Conservation (phyloP, 768 basidiomycete species). For the Zangia roseola region DNA sequence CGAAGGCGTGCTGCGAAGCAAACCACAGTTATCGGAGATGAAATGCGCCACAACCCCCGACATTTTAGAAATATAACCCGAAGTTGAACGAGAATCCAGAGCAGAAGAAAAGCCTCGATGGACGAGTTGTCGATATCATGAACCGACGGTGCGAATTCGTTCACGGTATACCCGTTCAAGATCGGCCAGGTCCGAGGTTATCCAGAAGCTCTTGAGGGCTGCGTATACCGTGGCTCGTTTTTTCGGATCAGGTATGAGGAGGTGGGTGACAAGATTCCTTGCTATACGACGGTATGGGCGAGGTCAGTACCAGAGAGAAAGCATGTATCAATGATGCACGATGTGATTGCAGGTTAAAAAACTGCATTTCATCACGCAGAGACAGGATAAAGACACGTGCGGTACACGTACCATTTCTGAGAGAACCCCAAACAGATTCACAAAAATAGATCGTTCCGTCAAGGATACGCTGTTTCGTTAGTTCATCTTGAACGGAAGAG, state of each 20-base stretch:
- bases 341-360: constrained; percentile 1
- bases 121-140: constrained; percentile 6
- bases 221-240: constrained; percentile 61
- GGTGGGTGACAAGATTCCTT: constrained; percentile 51
- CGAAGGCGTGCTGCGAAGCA: neutral
- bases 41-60: neutral
- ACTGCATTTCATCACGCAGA: constrained; percentile 1
- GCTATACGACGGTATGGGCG: constrained; percentile 34
- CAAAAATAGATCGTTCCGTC: constrained; percentile 58
- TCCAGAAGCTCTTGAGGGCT: constrained; percentile 68
- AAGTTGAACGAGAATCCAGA: neutral
- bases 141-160: constrained; percentile 39
- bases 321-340: neutral
- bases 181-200: constrained; percentile 56
- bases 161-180: constrained; percentile 60
- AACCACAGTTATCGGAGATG: constrained; percentile 1
- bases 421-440: constrained; percentile 49
- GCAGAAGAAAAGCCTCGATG: neutral
- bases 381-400: neutral
- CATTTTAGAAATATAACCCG: neutral
- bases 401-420: constrained; percentile 56
- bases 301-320: constrained; percentile 8
- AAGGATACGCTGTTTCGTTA: constrained; percentile 70
- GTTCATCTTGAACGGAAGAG: constrained; percentile 49
- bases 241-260: constrained; percentile 57